Evolutionary conservation across 2,329 filamentous ascomycete species (phyloP).

Genomic region (Fusarium sp.): DNA sequence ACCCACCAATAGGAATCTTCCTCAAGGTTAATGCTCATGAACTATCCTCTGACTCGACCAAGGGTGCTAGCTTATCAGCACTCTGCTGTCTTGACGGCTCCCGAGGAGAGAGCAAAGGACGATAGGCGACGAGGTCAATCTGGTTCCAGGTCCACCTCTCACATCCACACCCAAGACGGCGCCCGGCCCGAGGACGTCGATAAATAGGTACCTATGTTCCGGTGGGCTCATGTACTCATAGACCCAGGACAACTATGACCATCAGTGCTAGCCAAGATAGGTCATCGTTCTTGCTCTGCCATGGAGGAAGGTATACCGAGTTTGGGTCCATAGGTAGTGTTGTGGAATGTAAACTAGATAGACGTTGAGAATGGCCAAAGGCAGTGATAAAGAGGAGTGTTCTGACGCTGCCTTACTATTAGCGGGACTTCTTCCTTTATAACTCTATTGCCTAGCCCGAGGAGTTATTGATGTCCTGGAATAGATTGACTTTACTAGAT

Average conservation of each 20-base stretch:
- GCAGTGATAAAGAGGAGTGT: background rate
- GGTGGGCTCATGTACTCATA: background rate
- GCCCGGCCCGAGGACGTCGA: too few relatives aligned
- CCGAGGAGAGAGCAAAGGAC: too few relatives aligned
- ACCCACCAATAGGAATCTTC: too few relatives aligned
- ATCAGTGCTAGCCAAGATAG: background rate
- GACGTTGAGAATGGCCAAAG: background rate
- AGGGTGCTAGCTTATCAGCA: too few relatives aligned
- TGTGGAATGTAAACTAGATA: background rate
- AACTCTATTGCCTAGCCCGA: background rate
- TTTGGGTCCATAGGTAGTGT: background rate
- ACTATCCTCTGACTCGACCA: too few relatives aligned
- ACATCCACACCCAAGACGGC: too few relatives aligned
- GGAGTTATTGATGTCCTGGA: background rate
- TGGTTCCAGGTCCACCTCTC: too few relatives aligned
- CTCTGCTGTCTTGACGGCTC: too few relatives aligned
- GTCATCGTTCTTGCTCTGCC: background rate
- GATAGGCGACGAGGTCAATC: too few relatives aligned
- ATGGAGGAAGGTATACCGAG: background rate
- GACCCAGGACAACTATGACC: background rate
- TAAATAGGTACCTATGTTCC: background rate
- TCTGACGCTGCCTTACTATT: too few relatives aligned
- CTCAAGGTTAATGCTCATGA: too few relatives aligned
- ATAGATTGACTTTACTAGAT: conserved; percentile 4
- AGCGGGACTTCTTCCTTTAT: too few relatives aligned